Base-by-base conservation (phyloP, 2,329 filamentous ascomycete genomes). In the Biscogniauxia sp. region DNA sequence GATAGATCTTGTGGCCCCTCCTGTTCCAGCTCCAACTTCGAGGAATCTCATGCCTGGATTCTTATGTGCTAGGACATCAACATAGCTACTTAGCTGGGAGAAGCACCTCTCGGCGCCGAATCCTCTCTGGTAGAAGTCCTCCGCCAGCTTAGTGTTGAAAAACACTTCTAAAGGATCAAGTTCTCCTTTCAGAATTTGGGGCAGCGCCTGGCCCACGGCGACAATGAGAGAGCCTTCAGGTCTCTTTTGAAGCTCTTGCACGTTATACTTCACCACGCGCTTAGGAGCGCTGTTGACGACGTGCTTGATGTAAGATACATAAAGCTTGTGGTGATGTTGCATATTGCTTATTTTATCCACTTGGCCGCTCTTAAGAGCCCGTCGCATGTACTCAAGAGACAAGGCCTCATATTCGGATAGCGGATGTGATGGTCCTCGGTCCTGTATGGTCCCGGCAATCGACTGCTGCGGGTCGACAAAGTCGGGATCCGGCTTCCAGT, bases 1-100 rank as follows among this genome's bases (percentile, higher is more conserved):
- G 41, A 70, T 66, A 6, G 65, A 63, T 52, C 68, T 68, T 0
- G 70, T 72, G 13, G 69, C 68, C 9, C 69, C 69, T 5, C 68
- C 69, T 4, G 69, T 71, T 37, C 68, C 68, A 23, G 68, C 69
- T 20, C 70, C 70, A 28, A 72, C 67, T 52, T 71, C 70, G 53
- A 66, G 67, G 20, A 70, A 61, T 23, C 56, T 60, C 60, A 63
- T 63, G 3, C 57, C 57, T 6, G 60, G 61, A 37, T 60, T 56
- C 49, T 64, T 64, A 54, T 64, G 60, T 2, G 55, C 57, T 20
- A 64, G 54, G 15, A 56, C 54, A 57, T 64, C 64, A 19, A 66
- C 58, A 17, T 63, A 66, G 45, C 58, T 66, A 8, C 60, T 26
- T n/a, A 66, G 25, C 53, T 66, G 62, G n/a, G 62, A 23, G 45